phyloP scores from a whole-genome alignment of 2,329 filamentous ascomycete species.

The Penicillium glabrum region DNA sequence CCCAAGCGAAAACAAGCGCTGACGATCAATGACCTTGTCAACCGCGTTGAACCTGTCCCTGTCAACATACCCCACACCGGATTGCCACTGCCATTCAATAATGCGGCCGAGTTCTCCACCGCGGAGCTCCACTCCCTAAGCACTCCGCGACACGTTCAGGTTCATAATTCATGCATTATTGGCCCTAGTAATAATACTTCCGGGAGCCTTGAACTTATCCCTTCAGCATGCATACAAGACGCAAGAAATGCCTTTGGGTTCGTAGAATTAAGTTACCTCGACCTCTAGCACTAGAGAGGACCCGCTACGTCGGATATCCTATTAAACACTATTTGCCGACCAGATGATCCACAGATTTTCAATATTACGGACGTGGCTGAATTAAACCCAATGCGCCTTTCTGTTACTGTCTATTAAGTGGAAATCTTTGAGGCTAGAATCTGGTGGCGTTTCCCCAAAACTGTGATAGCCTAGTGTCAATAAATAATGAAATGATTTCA shows the following conservation, averaged over 20 bases:
- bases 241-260: background rate
- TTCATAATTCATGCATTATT: background rate
- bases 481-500: background rate
- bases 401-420: background rate
- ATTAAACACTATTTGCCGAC: background rate
- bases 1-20: background rate
- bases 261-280: background rate
- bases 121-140: background rate
- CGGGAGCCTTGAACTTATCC: background rate
- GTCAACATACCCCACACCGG: constrained; percentile 4
- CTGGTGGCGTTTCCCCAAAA: constrained; percentile 1
- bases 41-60: background rate
- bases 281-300: background rate
- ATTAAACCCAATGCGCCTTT: background rate
- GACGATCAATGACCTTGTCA: background rate
- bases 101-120: constrained; percentile 3
- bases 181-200: background rate
- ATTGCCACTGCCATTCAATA: constrained; percentile 11
- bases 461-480: background rate
- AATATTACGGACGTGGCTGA: background rate
- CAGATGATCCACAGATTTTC: background rate
- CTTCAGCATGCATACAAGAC: background rate
- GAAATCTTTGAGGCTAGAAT: background rate
- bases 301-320: background rate
- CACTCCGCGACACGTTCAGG: background rate